These are phyloP conservation scores for Phaffia tasmanica DNA, from an alignment of 768 basidiomycete genomes.

Conservation along the genomic window DNA sequence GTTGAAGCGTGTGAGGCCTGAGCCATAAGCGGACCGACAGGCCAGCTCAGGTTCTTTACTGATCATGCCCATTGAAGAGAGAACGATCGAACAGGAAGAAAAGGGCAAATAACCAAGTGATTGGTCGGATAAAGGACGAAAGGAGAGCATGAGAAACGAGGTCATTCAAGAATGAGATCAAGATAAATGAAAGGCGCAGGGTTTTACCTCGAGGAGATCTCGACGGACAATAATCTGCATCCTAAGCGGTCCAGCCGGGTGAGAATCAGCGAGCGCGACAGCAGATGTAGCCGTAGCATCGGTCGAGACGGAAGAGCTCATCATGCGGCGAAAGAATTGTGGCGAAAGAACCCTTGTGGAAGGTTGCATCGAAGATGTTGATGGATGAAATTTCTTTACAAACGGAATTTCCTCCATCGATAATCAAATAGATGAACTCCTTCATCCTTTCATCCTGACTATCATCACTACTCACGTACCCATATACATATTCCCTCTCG, in stretches of 20 bases:
- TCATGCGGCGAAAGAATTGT: too few species aligned
- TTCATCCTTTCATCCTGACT: too few species aligned
- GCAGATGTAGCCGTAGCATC: too few species aligned
- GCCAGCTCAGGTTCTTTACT: slow-evolving; percentile 32
- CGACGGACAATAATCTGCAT: slow-evolving; percentile 38
- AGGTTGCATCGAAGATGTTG: too few species aligned
- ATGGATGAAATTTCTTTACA: too few species aligned
- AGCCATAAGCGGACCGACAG: slow-evolving; percentile 36
- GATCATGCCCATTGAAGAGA: neutral
- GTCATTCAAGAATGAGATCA: neutral
- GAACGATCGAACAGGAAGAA: neutral
- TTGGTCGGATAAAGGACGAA: neutral
- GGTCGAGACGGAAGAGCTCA: too few species aligned
- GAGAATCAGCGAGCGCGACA: too few species aligned
- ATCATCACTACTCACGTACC: too few species aligned
- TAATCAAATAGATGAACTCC: too few species aligned
- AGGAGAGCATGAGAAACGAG: neutral
- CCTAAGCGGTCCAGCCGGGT: slow-evolving; percentile 27
- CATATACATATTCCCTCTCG: too few species aligned
- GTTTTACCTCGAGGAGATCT: slow-evolving; percentile 32
- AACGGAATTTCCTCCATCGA: too few species aligned
- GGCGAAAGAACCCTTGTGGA: too few species aligned
- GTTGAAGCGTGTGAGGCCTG: slow-evolving; percentile 38
- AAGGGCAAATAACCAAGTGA: neutral
- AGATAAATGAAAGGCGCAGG: neutral